Base-by-base conservation (phyloP, 2,329 filamentous ascomycete genomes). In the Pseudogymnoascus sp. region DNA sequence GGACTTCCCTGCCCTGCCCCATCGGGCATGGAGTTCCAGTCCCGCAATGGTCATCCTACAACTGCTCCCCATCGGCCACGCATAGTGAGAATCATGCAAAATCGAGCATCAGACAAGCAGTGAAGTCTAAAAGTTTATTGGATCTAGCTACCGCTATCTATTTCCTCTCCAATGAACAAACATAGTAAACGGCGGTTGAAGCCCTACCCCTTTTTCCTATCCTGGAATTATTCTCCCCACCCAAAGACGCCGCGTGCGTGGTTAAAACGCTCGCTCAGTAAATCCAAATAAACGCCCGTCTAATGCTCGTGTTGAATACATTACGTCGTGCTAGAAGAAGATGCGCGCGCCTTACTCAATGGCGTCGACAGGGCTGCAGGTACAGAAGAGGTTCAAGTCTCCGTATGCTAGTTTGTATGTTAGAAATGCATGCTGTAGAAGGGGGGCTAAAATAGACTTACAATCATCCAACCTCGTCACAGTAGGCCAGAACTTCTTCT, bases 401-500 rank as follows among this genome's bases (percentile, higher is more conserved):
- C 93, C 93, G 72, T 91, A 96, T 11, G 90, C 90, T 93, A 69
- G 34, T 18, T 18, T 18, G 4, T 57, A 62, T 51, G 36, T 71
- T 66, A 68, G 68, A 60, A 31, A 18, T 12, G 63, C 12, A 40
- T 60, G 70, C 61, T 73, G 68, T 23, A 62, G 54, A 42, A 12
- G 0, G 10, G 14, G 12, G 63, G 31, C 11, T n/a, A 12, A 57
- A 57, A 63, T 31, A 62, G 23, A 81, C 88, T 81, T 76, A 93
- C 90, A 83, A 80, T 97, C 93, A 74, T 97, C 90, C 18, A 97
- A 81, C 74, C 93, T 83, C 5, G 89, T 91, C 12, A 96, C 91
- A 37, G 81, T 87, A 0, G 93, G 93, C 93, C 93, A 97, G 78
- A 97, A 97, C 81, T 97, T 97, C 88, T 96, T 97, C 84, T 96